phyloP scores from a whole-genome alignment of 2,329 filamentous ascomycete genomes.

The Plectosphaerella sp. region DNA sequence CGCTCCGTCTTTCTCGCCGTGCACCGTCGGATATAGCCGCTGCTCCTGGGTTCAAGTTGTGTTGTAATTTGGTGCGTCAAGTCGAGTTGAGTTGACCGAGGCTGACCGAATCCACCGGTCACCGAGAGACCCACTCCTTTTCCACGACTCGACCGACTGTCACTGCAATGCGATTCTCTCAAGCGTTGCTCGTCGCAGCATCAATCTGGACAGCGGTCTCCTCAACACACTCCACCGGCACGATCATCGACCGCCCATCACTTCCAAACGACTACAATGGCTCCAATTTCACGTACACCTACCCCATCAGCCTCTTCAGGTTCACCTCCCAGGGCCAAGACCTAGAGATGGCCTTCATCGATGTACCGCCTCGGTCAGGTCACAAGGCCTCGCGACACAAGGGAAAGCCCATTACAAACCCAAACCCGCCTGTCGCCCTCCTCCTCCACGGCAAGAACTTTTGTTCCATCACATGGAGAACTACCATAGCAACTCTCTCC shows the following conservation, averaged over 20 bases:
- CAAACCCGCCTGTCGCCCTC: conserved; percentile 35
- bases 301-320: conserved; percentile 41
- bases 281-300: conserved; percentile 49
- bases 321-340: conserved; percentile 41
- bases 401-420: conserved; percentile 14
- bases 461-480: conserved; percentile 47
- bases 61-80: too few relatives aligned
- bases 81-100: too few relatives aligned
- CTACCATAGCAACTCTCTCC: conserved; percentile 37
- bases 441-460: conserved; percentile 55
- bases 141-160: too few relatives aligned
- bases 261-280: conserved; percentile 38
- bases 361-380: conserved; percentile 31
- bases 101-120: too few relatives aligned
- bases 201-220: too few relatives aligned
- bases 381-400: background rate
- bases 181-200: too few relatives aligned
- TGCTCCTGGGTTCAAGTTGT: background rate
- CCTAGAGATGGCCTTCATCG: conserved; percentile 55
- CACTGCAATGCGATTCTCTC: too few relatives aligned
- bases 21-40: background rate
- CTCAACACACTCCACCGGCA: background rate
- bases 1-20: background rate
- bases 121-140: too few relatives aligned
- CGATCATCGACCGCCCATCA: background rate